Evolutionary conservation across 306 rosid genomes (phyloP), one percentile per base, ranked within the genome.

Genomic region (Citrullus colocynthis): DNA sequence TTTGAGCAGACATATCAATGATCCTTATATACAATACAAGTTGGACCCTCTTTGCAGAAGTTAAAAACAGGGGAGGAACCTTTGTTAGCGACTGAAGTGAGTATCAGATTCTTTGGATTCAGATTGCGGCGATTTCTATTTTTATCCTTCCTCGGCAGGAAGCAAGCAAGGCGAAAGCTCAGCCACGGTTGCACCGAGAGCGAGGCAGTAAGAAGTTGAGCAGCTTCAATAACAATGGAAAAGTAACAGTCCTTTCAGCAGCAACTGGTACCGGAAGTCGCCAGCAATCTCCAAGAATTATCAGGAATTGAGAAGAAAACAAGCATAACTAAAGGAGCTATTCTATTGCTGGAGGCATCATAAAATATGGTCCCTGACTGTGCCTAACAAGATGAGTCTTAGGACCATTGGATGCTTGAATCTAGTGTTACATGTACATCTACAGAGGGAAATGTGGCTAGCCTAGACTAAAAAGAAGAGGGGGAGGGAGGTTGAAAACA

Each of bases 361-460:
- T 58, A 57, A 37, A 20, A 72, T 75, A 36, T 76, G 67, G 79
- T 54, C 79, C 79, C 20, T 57, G 21, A n/a, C 54, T 36, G 67
- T 39, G 51, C 78, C 78, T 75, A 75, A 56, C 55, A 36, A 56
- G 67, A 76, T 76, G 48, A 54, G 20, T 37, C 63, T 56, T 73
- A 28, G 61, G 61, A 51, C 77, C 78, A 74, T 34, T 74, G 78
- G 79, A 76, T 76, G 65, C 69, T 39, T 76, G 56, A 76, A 58
- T 58, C 79, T 76, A 58, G 39, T 58, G 78, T 58, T 76, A 76
- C 54, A 75, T 75, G 63, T 55, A 75, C 66, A 75, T 51, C 77
- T 73, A 73, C 24, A 51, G 44, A 49, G 61, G 60, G 24, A 74
- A 74, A 34, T 74, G 78, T 8, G 63, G 45, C 60, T 28, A 51